A percentile compares a stretch with the other conserved stretches of the same genome.
phyloP scores from a whole-genome alignment of 495 filamentous ascomycete genomes.

The Penicillium atrosanguineum region DNA sequence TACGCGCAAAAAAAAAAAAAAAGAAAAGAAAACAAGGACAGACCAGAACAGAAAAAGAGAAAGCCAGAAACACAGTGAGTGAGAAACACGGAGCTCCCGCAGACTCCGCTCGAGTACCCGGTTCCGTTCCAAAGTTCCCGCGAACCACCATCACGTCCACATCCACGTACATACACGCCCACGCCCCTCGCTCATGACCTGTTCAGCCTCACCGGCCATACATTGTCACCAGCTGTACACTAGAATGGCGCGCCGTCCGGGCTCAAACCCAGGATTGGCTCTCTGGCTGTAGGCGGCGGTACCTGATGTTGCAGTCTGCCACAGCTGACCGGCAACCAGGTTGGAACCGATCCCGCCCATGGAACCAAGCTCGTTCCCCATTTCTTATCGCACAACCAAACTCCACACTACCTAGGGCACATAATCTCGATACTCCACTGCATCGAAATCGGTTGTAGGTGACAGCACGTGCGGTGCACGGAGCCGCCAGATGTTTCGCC shows the following conservation, averaged over 20 bases:
- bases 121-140: slow-evolving; percentile 9
- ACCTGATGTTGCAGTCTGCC: slow-evolving; percentile 12
- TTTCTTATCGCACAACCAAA: neutral
- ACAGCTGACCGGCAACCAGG: neutral
- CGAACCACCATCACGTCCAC: neutral
- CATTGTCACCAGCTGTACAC: neutral
- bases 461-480: slow-evolving; percentile 21
- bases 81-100: neutral
- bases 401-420: neutral
- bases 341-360: slow-evolving; percentile 7
- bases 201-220: slow-evolving; percentile 6
- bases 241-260: neutral
- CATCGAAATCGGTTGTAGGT: too few species aligned
- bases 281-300: slow-evolving; percentile 6
- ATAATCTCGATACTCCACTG: too few species aligned
- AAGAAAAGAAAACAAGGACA: too few species aligned
- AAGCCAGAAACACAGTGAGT: neutral
- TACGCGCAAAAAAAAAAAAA: too few species aligned
- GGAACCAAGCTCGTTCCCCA: slow-evolving; percentile 9
- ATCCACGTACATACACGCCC: neutral
- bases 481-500: slow-evolving; percentile 21
- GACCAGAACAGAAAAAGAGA: too few species aligned
- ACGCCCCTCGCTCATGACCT: neutral
- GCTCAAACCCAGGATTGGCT: neutral
- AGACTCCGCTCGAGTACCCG: slow-evolving; percentile 8